Percentiles rank a stretch among this genome's conserved stretches.
phyloP scores from a whole-genome alignment of 1,139 yeast genomes.

The Meyerozyma elateridarum region DNA sequence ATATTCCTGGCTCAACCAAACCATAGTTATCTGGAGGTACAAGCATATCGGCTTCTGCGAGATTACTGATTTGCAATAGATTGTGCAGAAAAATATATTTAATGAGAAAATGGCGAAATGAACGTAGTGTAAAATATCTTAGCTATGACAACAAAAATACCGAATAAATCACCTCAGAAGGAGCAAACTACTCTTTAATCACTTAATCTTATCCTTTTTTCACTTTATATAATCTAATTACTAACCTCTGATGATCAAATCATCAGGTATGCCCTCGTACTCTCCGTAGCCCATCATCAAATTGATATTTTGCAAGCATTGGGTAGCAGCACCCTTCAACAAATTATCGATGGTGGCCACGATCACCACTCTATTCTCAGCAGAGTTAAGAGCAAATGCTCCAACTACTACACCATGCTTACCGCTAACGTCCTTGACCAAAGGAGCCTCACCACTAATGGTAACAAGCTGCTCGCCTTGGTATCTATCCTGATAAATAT shows the following conservation, averaged over 20 bases:
- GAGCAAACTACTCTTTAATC: too few relatives aligned
- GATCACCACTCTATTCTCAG: slow-evolving; percentile 85
- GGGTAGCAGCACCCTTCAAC: slow-evolving; percentile 98
- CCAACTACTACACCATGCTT: slow-evolving; percentile 94
- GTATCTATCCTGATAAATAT: slow-evolving; percentile 83
- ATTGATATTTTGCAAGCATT: slow-evolving; percentile 93
- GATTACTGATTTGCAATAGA: too few relatives aligned
- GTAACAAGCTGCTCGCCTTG: slow-evolving; percentile 83
- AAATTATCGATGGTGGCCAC: slow-evolving; percentile 94
- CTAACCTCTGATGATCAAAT: slow-evolving; percentile 45
- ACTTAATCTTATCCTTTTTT: background rate
- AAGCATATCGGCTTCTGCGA: slow-evolving; percentile 41
- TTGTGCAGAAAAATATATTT: too few relatives aligned
- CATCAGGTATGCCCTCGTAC: slow-evolving; percentile 87
- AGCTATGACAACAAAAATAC: too few relatives aligned
- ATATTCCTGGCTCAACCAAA: slow-evolving; percentile 68
- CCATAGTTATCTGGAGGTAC: slow-evolving; percentile 82
- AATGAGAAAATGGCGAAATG: too few relatives aligned
- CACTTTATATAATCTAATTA: background rate
- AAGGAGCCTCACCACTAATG: slow-evolving; percentile 85
- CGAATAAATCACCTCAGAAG: too few relatives aligned
- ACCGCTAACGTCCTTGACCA: slow-evolving; percentile 86
- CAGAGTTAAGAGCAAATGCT: slow-evolving; percentile 88
- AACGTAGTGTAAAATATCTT: too few relatives aligned
- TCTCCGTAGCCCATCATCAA: slow-evolving; percentile 87